Conservation (phyloP, 2,329 filamentous ascomycete species). For the Triangularia verruculosa region DNA sequence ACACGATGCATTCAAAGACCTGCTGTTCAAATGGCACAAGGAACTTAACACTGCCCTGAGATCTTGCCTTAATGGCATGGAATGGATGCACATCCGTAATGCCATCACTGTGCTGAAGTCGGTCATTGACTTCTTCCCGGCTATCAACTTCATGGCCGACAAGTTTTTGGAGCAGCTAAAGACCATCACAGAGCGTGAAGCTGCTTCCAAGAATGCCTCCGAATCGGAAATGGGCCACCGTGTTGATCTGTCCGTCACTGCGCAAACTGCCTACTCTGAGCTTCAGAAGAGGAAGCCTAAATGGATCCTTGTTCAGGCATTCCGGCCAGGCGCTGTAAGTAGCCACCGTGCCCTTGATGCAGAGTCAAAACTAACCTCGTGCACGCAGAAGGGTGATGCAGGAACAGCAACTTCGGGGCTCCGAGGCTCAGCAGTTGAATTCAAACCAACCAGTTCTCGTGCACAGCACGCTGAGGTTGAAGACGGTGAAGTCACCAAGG, state of each 20-base stretch:
- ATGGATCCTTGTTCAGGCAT: slow-evolving; percentile 74
- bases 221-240: slow-evolving; percentile 54
- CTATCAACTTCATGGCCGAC: slow-evolving; percentile 81
- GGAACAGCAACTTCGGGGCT: slow-evolving; percentile 40
- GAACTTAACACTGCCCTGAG: slow-evolving; percentile 77
- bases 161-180: slow-evolving; percentile 63
- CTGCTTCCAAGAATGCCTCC: slow-evolving; percentile 44
- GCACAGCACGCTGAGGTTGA: slow-evolving; percentile 54
- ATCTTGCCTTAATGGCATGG: slow-evolving; percentile 73
- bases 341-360: neutral
- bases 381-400: slow-evolving; percentile 40
- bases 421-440: slow-evolving; percentile 60
- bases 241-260: slow-evolving; percentile 72
- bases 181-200: slow-evolving; percentile 62
- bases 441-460: slow-evolving; percentile 47
- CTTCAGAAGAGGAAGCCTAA: slow-evolving; percentile 63
- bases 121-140: slow-evolving; percentile 79
- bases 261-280: slow-evolving; percentile 67
- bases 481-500: slow-evolving; percentile 68
- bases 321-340: slow-evolving; percentile 62
- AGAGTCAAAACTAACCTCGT: slow-evolving; percentile 31
- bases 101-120: slow-evolving; percentile 85
- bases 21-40: slow-evolving; percentile 88
- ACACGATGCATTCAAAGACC: slow-evolving; percentile 80
- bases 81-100: slow-evolving; percentile 98